Evolutionary conservation across 2,329 filamentous ascomycete species (phyloP).

Genomic region (Phoma sp.): DNA sequence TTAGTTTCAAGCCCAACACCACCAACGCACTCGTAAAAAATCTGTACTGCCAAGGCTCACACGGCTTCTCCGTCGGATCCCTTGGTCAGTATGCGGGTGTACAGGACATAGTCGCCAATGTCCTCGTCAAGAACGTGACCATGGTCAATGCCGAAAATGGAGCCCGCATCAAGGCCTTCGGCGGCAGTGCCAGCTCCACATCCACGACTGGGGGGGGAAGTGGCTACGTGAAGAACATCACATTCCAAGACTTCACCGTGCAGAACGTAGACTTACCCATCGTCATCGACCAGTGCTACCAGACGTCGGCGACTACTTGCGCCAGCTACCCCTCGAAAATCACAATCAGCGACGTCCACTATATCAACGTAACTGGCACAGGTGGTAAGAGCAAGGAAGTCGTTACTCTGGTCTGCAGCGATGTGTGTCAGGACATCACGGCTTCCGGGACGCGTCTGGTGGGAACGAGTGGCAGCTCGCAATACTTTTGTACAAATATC

Average conservation of each 20-base stretch:
- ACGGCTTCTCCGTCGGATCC: constrained; percentile 75
- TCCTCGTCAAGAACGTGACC: constrained; percentile 57
- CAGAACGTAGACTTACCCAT: constrained; percentile 71
- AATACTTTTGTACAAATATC: constrained; percentile 1
- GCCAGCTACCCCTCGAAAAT: constrained; percentile 63
- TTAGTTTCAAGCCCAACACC: constrained; percentile 77
- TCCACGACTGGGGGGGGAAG: constrained; percentile 70
- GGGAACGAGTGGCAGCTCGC: constrained; percentile 2
- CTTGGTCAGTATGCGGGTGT: constrained; percentile 73
- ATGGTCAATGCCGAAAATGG: constrained; percentile 61
- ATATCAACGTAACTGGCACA: constrained; percentile 64
- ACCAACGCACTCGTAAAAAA: constrained; percentile 73
- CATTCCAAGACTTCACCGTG: constrained; percentile 68
- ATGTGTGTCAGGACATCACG: constrained; percentile 60
- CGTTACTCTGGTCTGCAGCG: constrained; percentile 52
- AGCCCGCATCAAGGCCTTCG: constrained; percentile 78
- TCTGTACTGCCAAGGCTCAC: constrained; percentile 71
- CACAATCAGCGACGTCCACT: constrained; percentile 62
- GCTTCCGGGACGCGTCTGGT: not conserved
- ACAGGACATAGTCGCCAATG: constrained; percentile 72
- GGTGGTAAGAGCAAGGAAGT: constrained; percentile 56
- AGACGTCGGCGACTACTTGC: constrained; percentile 67
- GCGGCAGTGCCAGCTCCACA: constrained; percentile 63
- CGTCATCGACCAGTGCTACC: constrained; percentile 70
- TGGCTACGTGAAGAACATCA: constrained; percentile 70